A percentile compares a stretch with the other conserved stretches of the same genome.
phyloP scores from a whole-genome alignment of 2,329 filamentous ascomycete genomes.

The Alternaria alternata region DNA sequence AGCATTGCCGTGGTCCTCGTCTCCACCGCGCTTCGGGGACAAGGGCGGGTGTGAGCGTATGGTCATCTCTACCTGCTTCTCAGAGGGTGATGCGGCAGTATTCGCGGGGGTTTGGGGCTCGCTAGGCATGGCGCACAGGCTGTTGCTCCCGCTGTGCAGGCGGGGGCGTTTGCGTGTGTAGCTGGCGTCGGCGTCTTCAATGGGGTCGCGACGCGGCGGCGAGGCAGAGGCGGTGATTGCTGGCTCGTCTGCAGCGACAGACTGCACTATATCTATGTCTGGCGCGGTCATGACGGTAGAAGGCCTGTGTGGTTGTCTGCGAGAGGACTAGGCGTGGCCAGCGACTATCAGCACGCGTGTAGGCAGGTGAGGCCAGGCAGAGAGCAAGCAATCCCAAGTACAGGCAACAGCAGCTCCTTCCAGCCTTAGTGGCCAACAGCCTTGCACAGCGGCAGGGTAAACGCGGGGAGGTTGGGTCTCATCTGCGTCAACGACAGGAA shows the following conservation, averaged over 20 bases:
- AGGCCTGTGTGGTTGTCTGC: constrained; percentile 25
- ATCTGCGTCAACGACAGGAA: constrained; percentile 33
- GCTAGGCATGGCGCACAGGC: constrained; percentile 42
- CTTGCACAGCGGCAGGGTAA: constrained; percentile 29
- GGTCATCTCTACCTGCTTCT: constrained; percentile 49
- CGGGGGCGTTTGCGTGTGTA: constrained; percentile 57
- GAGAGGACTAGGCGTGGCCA: constrained; percentile 25
- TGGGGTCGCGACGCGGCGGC: constrained; percentile 53
- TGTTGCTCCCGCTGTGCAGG: constrained; percentile 50
- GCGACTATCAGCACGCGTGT: constrained; percentile 22
- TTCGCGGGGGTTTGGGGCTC: constrained; percentile 27
- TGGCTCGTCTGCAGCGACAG: constrained; percentile 41
- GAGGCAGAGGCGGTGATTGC: constrained; percentile 43
- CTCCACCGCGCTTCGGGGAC: constrained; percentile 32
- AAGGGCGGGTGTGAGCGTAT: constrained; percentile 48
- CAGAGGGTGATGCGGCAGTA: constrained; percentile 24
- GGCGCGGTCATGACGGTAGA: constrained; percentile 45
- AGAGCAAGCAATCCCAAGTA: constrained; percentile 31
- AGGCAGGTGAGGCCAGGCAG: constrained; percentile 30
- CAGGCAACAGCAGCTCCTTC: constrained; percentile 34
- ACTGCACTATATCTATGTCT: constrained; percentile 46
- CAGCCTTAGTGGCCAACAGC: constrained; percentile 34
- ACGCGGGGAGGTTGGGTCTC: constrained; percentile 29
- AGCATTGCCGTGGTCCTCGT: constrained; percentile 22
- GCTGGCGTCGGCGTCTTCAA: constrained; percentile 55